Evolutionary conservation across 2,329 filamentous ascomycete species (phyloP).

Genomic region (Helicocarpus griseus): DNA sequence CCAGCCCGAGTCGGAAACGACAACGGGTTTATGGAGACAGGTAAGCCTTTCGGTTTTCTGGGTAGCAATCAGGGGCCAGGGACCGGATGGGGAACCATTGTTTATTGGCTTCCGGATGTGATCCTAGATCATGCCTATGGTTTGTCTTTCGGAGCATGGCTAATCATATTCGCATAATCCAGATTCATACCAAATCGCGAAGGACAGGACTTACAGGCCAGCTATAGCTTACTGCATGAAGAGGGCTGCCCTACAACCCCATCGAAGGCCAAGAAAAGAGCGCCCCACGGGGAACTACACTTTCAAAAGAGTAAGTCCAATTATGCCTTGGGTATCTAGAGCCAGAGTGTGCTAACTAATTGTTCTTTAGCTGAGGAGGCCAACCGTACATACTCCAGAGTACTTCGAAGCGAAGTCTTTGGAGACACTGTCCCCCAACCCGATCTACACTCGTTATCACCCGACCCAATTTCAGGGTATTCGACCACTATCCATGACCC

Average conservation of each 20-base stretch:
- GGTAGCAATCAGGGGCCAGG: background rate
- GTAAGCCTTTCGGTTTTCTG: slow-evolving; percentile 30
- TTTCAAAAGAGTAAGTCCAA: slow-evolving; percentile 75
- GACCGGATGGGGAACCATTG: background rate
- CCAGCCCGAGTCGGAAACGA: slow-evolving; percentile 59
- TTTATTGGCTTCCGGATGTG: background rate
- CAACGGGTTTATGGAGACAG: slow-evolving; percentile 56
- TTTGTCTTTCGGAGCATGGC: background rate
- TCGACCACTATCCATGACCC: slow-evolving; percentile 51
- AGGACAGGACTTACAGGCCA: slow-evolving; percentile 86
- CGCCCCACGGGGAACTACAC: slow-evolving; percentile 80
- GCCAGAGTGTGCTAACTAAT: slow-evolving; percentile 5
- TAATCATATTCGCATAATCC: slow-evolving; percentile 10
- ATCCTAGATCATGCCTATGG: background rate
- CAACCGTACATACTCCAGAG: slow-evolving; percentile 79
- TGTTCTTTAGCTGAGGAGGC: slow-evolving; percentile 67
- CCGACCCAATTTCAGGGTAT: slow-evolving; percentile 40
- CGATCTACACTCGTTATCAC: slow-evolving; percentile 53
- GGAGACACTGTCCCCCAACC: slow-evolving; percentile 80
- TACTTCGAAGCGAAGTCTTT: slow-evolving; percentile 86
- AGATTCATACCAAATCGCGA: slow-evolving; percentile 94
- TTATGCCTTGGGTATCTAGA: background rate
- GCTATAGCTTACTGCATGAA: slow-evolving; percentile 84
- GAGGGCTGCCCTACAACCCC: slow-evolving; percentile 89
- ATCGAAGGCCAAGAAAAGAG: slow-evolving; percentile 72